Base-by-base conservation (phyloP, 768 basidiomycete genomes). In the Leccinum aurantiacum region DNA sequence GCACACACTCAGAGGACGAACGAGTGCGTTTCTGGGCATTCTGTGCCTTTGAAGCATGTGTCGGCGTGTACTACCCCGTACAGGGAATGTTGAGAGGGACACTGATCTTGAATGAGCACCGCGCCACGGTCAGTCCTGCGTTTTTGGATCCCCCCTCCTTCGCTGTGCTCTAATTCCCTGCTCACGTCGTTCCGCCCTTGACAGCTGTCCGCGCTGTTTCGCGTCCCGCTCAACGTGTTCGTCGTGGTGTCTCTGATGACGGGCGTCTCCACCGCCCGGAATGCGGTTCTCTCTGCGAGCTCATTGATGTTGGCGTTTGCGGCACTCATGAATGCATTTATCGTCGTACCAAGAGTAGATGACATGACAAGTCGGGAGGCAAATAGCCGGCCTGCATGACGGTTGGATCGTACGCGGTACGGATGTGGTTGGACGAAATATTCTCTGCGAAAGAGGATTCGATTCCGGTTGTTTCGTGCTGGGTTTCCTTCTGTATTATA, bases 1-100 rank as follows among this genome's bases (percentile, higher is more conserved):
- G 82, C 66, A 77, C 86, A 31, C 67, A 72, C 11, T 79, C 77
- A 8, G 60, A 64, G 13, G 74, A 73, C 59, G 83, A 85, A 59
- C 76, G 78, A 37, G 61, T 78, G 19, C 81, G 88, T 4, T 90
- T 90, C 65, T 89, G 82, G 82, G 82, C 87, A 14, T 91, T 91
- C 66, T 90, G 89, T 64, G 74, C 80, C 14, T 91, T 90, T 61
- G 89, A 91, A 70, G 86, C 82, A 15, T 90, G 87, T 68, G 89
- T 90, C 7, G 89, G 89, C 50, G 82, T 88, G 84, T 90, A 90
- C 67, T 90, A 90, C 66, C 89, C 89, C 24, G 82, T 89, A 31
- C 89, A 90, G 59, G 89, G 89, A 29, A 90, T 88, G 80, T 73
- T 90, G 22, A 80, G 86, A 44, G 87, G 88, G 24, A 78, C 79